These are phyloP conservation scores for Salvia miltiorrhiza DNA, from an alignment of 257 asterid species.

Conservation along the genomic window DNA sequence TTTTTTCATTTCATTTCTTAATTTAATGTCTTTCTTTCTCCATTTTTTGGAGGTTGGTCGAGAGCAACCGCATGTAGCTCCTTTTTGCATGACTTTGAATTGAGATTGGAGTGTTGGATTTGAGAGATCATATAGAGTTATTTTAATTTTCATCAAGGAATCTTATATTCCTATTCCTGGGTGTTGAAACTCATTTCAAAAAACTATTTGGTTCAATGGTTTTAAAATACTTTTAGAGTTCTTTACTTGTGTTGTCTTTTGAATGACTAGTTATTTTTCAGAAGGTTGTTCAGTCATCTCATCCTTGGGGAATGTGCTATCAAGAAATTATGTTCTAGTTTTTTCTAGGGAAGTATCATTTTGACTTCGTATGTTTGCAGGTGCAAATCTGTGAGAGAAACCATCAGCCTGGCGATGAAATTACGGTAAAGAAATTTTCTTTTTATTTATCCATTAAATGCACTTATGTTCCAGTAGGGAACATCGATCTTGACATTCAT, in stretches of 20 bases:
- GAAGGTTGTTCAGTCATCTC: conserved; percentile 6
- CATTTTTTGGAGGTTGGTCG: neutral
- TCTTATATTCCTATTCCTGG: neutral
- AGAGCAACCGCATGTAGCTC: neutral
- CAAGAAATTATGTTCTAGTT: neutral
- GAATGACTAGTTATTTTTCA: neutral
- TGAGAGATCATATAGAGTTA: neutral
- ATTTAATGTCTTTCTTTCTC: too few species aligned
- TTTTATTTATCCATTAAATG: neutral
- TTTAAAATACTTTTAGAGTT: neutral
- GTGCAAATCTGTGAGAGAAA: conserved; percentile 92
- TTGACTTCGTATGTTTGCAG: conserved; percentile 42
- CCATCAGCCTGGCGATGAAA: conserved; percentile 88
- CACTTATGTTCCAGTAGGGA: neutral
- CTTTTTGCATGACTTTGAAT: neutral
- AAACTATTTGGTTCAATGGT: neutral
- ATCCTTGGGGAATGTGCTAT: neutral
- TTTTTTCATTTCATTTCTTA: neutral
- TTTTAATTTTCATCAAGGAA: neutral
- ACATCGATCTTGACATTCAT: neutral
- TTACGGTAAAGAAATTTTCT: conserved; percentile 49
- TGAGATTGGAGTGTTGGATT: neutral
- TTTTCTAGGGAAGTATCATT: conserved; percentile 16
- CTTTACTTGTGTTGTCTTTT: neutral
- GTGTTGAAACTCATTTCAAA: neutral